Base-by-base conservation (phyloP, 2,329 filamentous ascomycete genomes). In the Pleochaeta shiraiana region DNA sequence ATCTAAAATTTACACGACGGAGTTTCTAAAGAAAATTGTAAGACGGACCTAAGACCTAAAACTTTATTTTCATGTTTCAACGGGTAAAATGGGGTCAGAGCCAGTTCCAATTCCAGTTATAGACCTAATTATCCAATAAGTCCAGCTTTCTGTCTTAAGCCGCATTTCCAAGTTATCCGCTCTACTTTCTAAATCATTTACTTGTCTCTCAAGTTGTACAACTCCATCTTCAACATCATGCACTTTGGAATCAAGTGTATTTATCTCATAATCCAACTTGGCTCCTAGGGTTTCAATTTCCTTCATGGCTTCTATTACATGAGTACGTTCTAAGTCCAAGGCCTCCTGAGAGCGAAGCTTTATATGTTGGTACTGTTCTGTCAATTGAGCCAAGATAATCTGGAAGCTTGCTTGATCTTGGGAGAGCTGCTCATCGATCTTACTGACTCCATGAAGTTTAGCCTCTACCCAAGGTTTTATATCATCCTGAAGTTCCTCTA, bases 251-350 rank as follows among this genome's bases (percentile, higher is more conserved):
- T 84, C 79, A n/a, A 97, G 77, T 19, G 84, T 83, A 66, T 86
- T 83, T 67, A 96, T 85, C 76, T 96, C 92, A 74, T 97, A 97
- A 71, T 97, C 91, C 64, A 97, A 78, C 74, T 91, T 91, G 24
- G 90, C 89, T 2, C 86, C 83, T 45, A 95, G 77, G 26, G 86
- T 81, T 72, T 95, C 90, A 16, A 96, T 79, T 67, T 93, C 88
- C 73, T 86, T 86, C 66, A 90, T 78, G 19, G 81, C 80, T 71
- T 93, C 88, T 3, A 81, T 82, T 43, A 95, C 77, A 63, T 81
- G 79, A 26, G 79, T 79, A 47, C 85, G 82, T 74, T 95, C 87
- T 60, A 85, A 82, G 0, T 79, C 79, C 11, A 95, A 75, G 19
- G 90, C 76, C 65, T 88, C 85, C 37, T 85, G 81, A 0, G 85